Percentiles rank a stretch among this genome's conserved stretches.
These are phyloP conservation scores for Leccinum pellstonianum DNA, from an alignment of 768 basidiomycete genomes.

Conservation along the genomic window DNA sequence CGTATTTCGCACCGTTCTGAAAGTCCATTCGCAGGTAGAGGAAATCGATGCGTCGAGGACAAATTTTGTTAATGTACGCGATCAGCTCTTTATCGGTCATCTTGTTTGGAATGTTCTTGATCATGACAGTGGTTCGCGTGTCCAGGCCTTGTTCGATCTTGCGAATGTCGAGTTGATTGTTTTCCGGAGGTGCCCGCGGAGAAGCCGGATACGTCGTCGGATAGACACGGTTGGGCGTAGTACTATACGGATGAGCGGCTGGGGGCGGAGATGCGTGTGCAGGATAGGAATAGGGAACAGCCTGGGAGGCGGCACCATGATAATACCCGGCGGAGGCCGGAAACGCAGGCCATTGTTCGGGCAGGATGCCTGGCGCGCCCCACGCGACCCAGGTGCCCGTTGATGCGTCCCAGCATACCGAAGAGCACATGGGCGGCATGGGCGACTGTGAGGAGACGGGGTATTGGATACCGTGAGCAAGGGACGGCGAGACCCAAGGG, in stretches of 20 bases:
- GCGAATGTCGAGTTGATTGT: constrained; percentile 63
- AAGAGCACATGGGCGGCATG: constrained; percentile 27
- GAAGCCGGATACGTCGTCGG: constrained; percentile 26
- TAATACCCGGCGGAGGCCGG: constrained; percentile 29
- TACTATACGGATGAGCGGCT: constrained; percentile 19
- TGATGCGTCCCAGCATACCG: constrained; percentile 31
- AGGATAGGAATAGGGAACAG: constrained; percentile 30
- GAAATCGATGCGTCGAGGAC: constrained; percentile 79
- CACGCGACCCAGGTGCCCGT: constrained; percentile 32
- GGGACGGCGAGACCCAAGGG: constrained; percentile 28
- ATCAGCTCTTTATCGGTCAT: constrained; percentile 77
- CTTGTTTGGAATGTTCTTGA: constrained; percentile 93
- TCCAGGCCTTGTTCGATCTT: constrained; percentile 77
- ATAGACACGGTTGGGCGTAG: constrained; percentile 20
- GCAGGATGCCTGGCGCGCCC: constrained; percentile 23
- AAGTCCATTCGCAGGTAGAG: constrained; percentile 88
- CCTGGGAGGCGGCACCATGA: constrained; percentile 22
- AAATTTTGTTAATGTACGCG: constrained; percentile 66
- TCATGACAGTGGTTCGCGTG: constrained; percentile 83
- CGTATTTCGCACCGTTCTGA: constrained; percentile 56
- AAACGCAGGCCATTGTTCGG: constrained; percentile 33
- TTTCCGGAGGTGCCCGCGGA: constrained; percentile 34
- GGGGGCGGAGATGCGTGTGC: constrained; percentile 25
- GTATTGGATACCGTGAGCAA: constrained; percentile 31
- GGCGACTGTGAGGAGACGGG: constrained; percentile 29